Evolutionary conservation across 495 filamentous ascomycete species (phyloP).

Genomic region (Hypoxylon cercidicola): DNA sequence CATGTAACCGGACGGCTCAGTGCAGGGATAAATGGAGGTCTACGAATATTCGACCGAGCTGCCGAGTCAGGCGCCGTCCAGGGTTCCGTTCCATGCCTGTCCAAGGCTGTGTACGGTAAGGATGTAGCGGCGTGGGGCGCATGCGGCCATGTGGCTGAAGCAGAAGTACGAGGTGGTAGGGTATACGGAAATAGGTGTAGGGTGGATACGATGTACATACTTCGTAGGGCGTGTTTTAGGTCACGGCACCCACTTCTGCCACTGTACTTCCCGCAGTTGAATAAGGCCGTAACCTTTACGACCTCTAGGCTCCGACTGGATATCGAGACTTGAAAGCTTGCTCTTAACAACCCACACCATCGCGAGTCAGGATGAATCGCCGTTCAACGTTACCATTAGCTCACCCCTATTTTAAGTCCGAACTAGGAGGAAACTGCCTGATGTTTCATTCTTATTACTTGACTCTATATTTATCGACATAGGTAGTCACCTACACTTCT

Average conservation of each 20-base stretch:
- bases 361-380: conserved; percentile 21
- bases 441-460: conserved; percentile 38
- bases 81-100: background rate
- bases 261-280: background rate
- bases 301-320: conserved; percentile 1
- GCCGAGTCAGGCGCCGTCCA: conserved; percentile 16
- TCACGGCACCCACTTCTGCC: too few relatives aligned
- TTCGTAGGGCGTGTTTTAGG: background rate
- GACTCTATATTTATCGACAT: conserved; percentile 17
- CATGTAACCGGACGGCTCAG: conserved; percentile 21
- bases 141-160: conserved; percentile 28
- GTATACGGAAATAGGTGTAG: too few relatives aligned
- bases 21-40: conserved; percentile 6
- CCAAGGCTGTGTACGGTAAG: background rate
- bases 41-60: conserved; percentile 15
- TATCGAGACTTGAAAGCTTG: conserved; percentile 1
- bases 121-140: conserved; percentile 1
- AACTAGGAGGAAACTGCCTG: conserved; percentile 24
- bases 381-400: conserved; percentile 39
- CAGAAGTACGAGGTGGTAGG: background rate
- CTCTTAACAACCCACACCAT: conserved; percentile 26
- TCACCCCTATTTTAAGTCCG: conserved; percentile 24
- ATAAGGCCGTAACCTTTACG: background rate
- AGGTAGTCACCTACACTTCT: background rate
- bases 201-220: background rate